Conservation (phyloP, 345 rosid genomes). For the Eucalyptus erythrocorys region DNA sequence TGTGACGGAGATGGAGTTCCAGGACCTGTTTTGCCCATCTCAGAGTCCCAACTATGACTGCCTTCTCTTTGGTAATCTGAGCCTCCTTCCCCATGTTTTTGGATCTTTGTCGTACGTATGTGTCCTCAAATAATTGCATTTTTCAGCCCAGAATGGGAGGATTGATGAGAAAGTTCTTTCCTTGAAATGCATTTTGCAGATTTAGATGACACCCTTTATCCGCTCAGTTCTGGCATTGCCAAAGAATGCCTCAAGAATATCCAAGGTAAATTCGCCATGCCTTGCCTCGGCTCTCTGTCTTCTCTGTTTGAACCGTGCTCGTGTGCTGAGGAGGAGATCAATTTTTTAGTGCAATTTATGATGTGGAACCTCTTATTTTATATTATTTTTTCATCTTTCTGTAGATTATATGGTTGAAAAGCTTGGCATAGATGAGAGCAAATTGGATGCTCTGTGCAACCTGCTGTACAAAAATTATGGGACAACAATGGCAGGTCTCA, state of each 20-base stretch:
- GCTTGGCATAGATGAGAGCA: constrained; percentile 57
- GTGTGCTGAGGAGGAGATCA: not conserved
- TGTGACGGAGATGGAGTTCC: constrained; percentile 33
- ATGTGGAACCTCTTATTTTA: not conserved
- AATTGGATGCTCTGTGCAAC: constrained; percentile 34
- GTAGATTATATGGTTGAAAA: constrained; percentile 62
- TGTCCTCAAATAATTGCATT: not conserved
- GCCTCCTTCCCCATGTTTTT: not conserved
- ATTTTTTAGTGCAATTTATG: not conserved
- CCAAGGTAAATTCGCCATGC: constrained; percentile 28
- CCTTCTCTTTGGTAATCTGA: constrained; percentile 63
- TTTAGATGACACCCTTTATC: constrained; percentile 91
- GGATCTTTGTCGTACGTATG: not conserved
- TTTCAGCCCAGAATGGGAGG: not conserved
- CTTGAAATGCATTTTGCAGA: constrained; percentile 20
- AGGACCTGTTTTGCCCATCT: constrained; percentile 3
- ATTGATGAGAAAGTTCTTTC: not conserved
- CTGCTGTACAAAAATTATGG: constrained; percentile 68
- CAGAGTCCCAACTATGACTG: constrained; percentile 46
- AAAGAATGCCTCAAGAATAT: constrained; percentile 45
- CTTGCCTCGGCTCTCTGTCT: not conserved
- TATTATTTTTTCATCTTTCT: not conserved
- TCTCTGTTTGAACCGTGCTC: not conserved
- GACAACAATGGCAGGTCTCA: constrained; percentile 90
- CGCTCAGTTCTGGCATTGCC: constrained; percentile 56